Evolutionary conservation across 768 basidiomycete genomes (phyloP).

Genomic region (Naganishia vaughanmartiniae): DNA sequence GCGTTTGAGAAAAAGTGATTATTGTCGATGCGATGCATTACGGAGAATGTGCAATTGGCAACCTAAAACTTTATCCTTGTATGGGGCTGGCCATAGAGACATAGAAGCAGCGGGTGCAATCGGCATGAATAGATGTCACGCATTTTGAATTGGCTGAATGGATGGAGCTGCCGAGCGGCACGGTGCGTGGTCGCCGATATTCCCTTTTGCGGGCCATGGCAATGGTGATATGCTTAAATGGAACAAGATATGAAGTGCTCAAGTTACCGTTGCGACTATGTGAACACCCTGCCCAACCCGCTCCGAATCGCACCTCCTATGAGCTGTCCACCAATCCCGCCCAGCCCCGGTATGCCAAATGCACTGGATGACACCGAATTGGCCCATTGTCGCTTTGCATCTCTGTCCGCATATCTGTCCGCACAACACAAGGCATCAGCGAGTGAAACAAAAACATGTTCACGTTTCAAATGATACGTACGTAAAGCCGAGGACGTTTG

Average conservation of each 20-base stretch:
- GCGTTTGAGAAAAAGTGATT: conserved; percentile 33
- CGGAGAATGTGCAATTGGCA: neutral
- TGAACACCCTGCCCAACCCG: conserved; percentile 72
- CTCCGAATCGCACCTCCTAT: conserved; percentile 77
- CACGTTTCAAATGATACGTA: conserved; percentile 61
- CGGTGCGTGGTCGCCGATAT: too few relatives aligned
- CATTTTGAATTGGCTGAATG: neutral
- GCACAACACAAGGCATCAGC: neutral
- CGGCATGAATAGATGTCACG: neutral
- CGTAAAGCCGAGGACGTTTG: conserved; percentile 94
- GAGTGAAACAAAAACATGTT: neutral
- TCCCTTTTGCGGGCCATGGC: neutral
- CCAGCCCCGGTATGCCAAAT: conserved; percentile 62
- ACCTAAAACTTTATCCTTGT: neutral
- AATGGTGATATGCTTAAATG: neutral
- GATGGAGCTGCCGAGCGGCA: neutral
- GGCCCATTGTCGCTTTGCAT: conserved; percentile 90
- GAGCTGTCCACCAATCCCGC: conserved; percentile 77
- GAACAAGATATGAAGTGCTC: neutral
- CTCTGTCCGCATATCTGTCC: conserved; percentile 58
- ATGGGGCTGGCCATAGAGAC: neutral
- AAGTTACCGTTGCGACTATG: neutral
- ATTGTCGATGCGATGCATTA: neutral
- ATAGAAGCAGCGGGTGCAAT: neutral
- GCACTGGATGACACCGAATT: conserved; percentile 68